Percentiles rank a stretch among this genome's conserved stretches.
Conservation (phyloP, 2,329 filamentous ascomycete species). For the Biscogniauxia mediterranea region DNA sequence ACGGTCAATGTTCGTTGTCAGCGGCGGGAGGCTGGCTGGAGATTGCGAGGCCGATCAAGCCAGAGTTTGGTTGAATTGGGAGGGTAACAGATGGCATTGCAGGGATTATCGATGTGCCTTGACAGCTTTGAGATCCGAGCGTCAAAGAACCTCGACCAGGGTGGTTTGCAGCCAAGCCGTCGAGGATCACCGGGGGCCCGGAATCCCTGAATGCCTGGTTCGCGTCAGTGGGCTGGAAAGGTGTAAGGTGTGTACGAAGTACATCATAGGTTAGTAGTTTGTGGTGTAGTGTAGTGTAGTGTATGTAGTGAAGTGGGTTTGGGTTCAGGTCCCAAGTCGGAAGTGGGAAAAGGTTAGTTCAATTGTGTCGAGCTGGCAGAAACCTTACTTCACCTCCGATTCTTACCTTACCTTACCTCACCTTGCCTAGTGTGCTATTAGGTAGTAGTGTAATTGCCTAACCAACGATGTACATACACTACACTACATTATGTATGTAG, state of each 20-base stretch:
- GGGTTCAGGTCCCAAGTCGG: no score
- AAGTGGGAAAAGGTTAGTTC: no score
- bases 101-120: background rate
- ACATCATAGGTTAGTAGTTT: no score
- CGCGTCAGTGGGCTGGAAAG: background rate
- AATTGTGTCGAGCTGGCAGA: background rate
- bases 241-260: background rate
- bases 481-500: no score
- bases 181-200: background rate
- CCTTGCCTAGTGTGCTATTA: no score
- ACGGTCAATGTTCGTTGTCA: background rate
- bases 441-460: no score
- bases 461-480: no score
- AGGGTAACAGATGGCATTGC: slow-evolving; percentile 5
- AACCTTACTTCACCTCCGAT: background rate
- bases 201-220: background rate
- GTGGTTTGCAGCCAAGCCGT: background rate
- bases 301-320: no score
- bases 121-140: slow-evolving; percentile 16
- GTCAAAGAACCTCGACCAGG: slow-evolving; percentile 6
- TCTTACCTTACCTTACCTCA: no score
- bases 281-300: no score
- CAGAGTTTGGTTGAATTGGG: background rate
- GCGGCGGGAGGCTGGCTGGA: background rate
- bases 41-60: background rate